Percentiles rank a stretch among this genome's conserved stretches.
Conservation (phyloP, 2,329 filamentous ascomycete species). For the Talaromyces albobiverticillius region DNA sequence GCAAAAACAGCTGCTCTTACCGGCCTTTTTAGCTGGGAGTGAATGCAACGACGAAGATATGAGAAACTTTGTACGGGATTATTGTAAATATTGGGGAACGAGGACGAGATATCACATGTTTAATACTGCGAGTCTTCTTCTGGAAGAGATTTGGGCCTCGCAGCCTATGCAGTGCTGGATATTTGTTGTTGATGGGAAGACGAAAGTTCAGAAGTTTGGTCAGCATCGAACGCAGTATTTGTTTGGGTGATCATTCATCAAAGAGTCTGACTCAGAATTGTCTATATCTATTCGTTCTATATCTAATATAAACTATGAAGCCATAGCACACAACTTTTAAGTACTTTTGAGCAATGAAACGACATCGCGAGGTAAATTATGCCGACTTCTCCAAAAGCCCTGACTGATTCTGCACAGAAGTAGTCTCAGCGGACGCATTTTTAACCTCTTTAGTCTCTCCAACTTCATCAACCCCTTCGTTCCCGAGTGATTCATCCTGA, state of each 20-base stretch:
- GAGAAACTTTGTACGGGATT: slow-evolving; percentile 23
- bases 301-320: too few relatives aligned
- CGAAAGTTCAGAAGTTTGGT: too few relatives aligned
- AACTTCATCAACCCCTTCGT: too few relatives aligned
- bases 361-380: neutral
- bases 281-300: too few relatives aligned
- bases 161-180: too few relatives aligned
- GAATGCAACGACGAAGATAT: slow-evolving; percentile 23
- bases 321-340: too few relatives aligned
- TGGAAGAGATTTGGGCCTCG: slow-evolving; percentile 26
- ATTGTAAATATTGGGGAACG: slow-evolving; percentile 31
- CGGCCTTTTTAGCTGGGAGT: slow-evolving; percentile 34
- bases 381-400: neutral
- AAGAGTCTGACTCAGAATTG: too few relatives aligned
- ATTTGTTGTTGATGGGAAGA: too few relatives aligned
- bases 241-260: too few relatives aligned
- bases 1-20: slow-evolving; percentile 38
- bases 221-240: too few relatives aligned
- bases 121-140: slow-evolving; percentile 16
- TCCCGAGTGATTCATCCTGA: too few relatives aligned
- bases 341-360: neutral
- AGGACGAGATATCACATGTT: slow-evolving; percentile 34
- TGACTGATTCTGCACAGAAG: neutral
- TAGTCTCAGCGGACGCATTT: neutral
- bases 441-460: neutral